Base-by-base conservation (phyloP, 176 grass and related monocot genomes). In the Thalia dealbata region DNA sequence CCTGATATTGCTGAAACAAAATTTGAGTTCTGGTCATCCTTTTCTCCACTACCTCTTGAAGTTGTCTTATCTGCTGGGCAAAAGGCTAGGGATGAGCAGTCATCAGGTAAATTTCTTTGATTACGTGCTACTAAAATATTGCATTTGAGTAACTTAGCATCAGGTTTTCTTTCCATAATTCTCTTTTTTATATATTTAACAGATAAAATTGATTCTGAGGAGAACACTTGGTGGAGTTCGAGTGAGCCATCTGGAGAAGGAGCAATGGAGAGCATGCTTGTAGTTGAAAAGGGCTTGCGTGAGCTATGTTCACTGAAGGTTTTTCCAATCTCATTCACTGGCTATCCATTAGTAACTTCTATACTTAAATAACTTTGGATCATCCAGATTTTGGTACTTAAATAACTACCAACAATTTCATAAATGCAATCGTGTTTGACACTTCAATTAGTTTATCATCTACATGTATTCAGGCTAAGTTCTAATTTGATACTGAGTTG, bases 271-370 rank as follows among this genome's bases (percentile, higher is more conserved):
- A 86, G 75, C 65, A 88, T 97, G 89, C 74, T 97, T 84, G 79
- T 84, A 71, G 93, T 92, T 75, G 93, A 97, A 85, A 92, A 92
- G 88, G 93, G 93, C 78, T 64, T 97, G 76, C 85, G 85, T 79
- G 93, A 97, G 92, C 85, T 97, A 88, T 76, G 73, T 86, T 97
- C 89, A 14, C 78, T 97, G 64, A 97, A 97, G 93, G 93, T 97
- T 63, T 78, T 77, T 80, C 50, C 55, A 69, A 69, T 24, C 80
- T 61, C 41, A 61, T 55, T 62, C n/a, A n/a, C n/a, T n/a, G n/a
- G n/a, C n/a, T 70, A 18, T 51, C 55, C 68, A 30, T 22, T 68
- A n/a, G 3, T 13, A 25, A 6, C 6, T 58, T 58, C 3, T 58
- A 52, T 52, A 52, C 16, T n/a, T n/a, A 3, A 19, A 58, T 7